Evolutionary conservation across 805 yeast species (phyloP).

Genomic region (Hanseniaspora hatyaiensis): DNA sequence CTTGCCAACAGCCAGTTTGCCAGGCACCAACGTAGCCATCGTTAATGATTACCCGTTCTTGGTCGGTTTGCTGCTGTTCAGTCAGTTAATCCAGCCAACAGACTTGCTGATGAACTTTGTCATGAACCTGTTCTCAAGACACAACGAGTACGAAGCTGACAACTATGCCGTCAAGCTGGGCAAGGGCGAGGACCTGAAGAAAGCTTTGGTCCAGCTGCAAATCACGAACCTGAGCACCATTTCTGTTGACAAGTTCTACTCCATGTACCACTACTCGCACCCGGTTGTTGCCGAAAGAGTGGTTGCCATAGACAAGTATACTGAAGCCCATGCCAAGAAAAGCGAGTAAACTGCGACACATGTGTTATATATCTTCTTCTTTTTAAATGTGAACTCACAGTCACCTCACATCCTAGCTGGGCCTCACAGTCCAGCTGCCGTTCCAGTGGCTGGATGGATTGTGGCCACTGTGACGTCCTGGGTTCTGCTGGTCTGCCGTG

Average conservation of each 20-base stretch:
- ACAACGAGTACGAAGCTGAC: conserved; percentile 90
- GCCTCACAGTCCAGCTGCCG: too few species aligned
- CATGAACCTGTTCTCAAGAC: conserved; percentile 64
- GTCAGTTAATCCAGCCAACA: conserved; percentile 66
- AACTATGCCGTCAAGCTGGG: conserved; percentile 69
- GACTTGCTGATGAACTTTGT: conserved; percentile 56
- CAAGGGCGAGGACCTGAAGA: conserved; percentile 52
- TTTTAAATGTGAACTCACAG: too few species aligned
- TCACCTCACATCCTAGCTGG: too few species aligned
- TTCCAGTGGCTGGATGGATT: too few species aligned
- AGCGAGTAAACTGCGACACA: conserved; percentile 12
- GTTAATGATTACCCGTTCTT: conserved; percentile 52
- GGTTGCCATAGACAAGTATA: conserved; percentile 44
- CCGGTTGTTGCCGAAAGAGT: conserved; percentile 88
- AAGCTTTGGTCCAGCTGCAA: conserved; percentile 62
- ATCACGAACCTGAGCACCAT: conserved; percentile 74
- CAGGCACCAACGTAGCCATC: conserved; percentile 18
- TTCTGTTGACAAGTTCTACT: conserved; percentile 81
- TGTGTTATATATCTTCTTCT: too few species aligned
- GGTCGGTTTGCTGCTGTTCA: conserved; percentile 70
- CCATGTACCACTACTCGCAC: conserved; percentile 81
- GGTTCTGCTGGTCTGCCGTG: too few species aligned
- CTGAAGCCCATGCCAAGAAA: conserved; percentile 16
- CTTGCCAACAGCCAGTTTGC: conserved; percentile 16
- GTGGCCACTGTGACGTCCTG: too few species aligned